A percentile compares a stretch with the other conserved stretches of the same genome.
These are phyloP conservation scores for Arabidopsis hybrid DNA, from an alignment of 441 rosid genomes.

Conservation along the genomic window DNA sequence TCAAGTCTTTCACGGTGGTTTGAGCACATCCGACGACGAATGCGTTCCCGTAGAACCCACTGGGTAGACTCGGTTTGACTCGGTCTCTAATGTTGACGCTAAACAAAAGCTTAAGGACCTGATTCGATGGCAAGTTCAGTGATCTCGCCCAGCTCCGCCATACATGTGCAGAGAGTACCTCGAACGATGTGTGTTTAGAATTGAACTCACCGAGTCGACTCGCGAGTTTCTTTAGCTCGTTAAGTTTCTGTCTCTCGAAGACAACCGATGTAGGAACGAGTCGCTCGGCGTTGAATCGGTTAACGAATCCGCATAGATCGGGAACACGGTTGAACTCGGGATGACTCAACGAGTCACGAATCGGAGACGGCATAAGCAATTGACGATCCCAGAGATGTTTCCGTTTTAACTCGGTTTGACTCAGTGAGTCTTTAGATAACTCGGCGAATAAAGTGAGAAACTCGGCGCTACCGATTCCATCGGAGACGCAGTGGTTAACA, in stretches of 20 bases:
- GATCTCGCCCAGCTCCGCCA: slow-evolving; percentile 91
- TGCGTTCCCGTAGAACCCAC: slow-evolving; percentile 84
- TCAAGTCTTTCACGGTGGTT: slow-evolving; percentile 58
- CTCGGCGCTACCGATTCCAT: slow-evolving; percentile 79
- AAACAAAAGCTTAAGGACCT: slow-evolving; percentile 71
- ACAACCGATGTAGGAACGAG: slow-evolving; percentile 68
- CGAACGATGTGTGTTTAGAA: slow-evolving; percentile 62
- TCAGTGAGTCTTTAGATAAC: slow-evolving; percentile 45
- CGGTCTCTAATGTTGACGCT: slow-evolving; percentile 70
- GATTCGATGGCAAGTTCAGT: slow-evolving; percentile 63
- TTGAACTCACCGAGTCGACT: slow-evolving; percentile 44
- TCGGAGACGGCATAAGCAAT: slow-evolving; percentile 53
- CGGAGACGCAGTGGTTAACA: slow-evolving; percentile 72
- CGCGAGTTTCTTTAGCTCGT: slow-evolving; percentile 62
- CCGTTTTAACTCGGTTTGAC: slow-evolving; percentile 36
- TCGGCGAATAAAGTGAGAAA: slow-evolving; percentile 70
- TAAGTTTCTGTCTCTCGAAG: slow-evolving; percentile 50
- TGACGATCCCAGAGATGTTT: slow-evolving; percentile 80
- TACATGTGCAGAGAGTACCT: slow-evolving; percentile 77
- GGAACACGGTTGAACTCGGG: slow-evolving; percentile 66
- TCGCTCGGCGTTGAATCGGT: slow-evolving; percentile 63
- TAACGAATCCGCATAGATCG: slow-evolving; percentile 60
- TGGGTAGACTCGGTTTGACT: slow-evolving; percentile 71
- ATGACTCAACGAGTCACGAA: slow-evolving; percentile 44
- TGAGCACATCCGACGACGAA: slow-evolving; percentile 80